Evolutionary conservation across 1,284 basidiomycete genomes (phyloP).

Genomic region (Ustilago nuda): DNA sequence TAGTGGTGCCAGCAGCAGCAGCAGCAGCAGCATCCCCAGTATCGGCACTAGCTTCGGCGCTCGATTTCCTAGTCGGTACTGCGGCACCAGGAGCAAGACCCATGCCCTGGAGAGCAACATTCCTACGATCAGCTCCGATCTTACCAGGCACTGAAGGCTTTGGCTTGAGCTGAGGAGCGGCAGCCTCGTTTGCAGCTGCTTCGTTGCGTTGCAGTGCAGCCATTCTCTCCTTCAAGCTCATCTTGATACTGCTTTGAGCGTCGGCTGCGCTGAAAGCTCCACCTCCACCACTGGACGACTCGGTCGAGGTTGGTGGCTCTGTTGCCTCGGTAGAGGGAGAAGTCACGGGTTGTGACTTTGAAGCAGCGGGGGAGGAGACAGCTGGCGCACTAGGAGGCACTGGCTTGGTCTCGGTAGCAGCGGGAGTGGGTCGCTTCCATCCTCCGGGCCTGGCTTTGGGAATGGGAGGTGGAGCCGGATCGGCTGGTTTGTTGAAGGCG

Average conservation of each 20-base stretch:
- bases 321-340: slow-evolving; percentile 9
- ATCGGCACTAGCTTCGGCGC: slow-evolving; percentile 13
- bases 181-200: slow-evolving; percentile 25
- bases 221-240: slow-evolving; percentile 68
- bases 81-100: slow-evolving; percentile 40
- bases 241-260: slow-evolving; percentile 66
- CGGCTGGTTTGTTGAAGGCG: slow-evolving; percentile 66
- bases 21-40: slow-evolving; percentile 5
- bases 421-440: slow-evolving; percentile 63
- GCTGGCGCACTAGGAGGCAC: slow-evolving; percentile 50
- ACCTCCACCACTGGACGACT: slow-evolving; percentile 11
- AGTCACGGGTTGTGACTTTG: slow-evolving; percentile 17
- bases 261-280: slow-evolving; percentile 62
- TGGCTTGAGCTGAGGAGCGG: slow-evolving; percentile 42
- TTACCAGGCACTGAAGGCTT: slow-evolving; percentile 47
- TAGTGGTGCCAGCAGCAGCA: slow-evolving; percentile 4
- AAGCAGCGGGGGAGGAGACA: slow-evolving; percentile 15
- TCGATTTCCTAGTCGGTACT: slow-evolving; percentile 23
- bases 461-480: slow-evolving; percentile 57
- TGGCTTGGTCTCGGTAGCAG: slow-evolving; percentile 53
- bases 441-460: slow-evolving; percentile 63
- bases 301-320: slow-evolving; percentile 19
- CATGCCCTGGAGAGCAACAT: slow-evolving; percentile 53
- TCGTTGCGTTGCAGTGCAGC: slow-evolving; percentile 66
- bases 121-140: slow-evolving; percentile 45